Evolutionary conservation across 2,329 filamentous ascomycete genomes (phyloP), one percentile per base, ranked within the genome.

Genomic region (Lecanosticta acicola): DNA sequence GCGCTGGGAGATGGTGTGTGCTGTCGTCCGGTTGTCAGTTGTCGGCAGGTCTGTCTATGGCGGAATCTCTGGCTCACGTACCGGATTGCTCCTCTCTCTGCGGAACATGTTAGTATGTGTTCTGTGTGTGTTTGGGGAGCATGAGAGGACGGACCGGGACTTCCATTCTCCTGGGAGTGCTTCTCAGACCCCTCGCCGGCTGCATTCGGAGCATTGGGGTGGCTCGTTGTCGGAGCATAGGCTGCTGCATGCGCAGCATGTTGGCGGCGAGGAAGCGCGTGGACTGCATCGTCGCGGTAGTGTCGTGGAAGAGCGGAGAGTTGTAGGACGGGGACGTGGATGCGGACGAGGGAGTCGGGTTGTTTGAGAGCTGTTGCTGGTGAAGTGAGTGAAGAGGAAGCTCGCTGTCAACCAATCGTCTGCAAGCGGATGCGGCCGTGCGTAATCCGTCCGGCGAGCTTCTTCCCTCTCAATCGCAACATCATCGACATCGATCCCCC

Each of bases 1-100:
- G 68, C 91, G 87, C 77, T 97, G 93, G 58, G 91, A 95, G 71
- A 97, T 82, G 63, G 91, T 96, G 76, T 97, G 93, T 68, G 88
- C 93, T 98, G 60, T 39, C 8, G 14, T 11, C 13, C 4, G 21
- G 14, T 20, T 26, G 39, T 48, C 46, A 49, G 44, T 21, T 13
- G 32, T 34, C 17, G 17, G 32, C 32, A 14, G 13, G 32, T 5
- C 17, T 13, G n/a, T 34, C 32, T 4, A 14, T 16, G 8, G 9
- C 14, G 35, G 16, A 5, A 19, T 9, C 9, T 11, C 14, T 37
- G 11, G 24, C 9, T 13, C 14, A 36, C n/a, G 53, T 77, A 83
- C 80, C 80, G 65, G 75, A 74, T 54, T 83, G 78, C 65, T 76
- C 73, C 67, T 83, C 78, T 68, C 81, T 81, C 80, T 83, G 59